A percentile compares a stretch with the other conserved stretches of the same genome.
Conservation (phyloP, 129 eudicot species). For the Helianthus annuus region HanXRQr2.0-SUNRISE NC_035439.2:121312313-121312812, state of each 20-base stretch:
- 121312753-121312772: no score
- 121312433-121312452: conserved; percentile 22
- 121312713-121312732: no score
- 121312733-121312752: no score
- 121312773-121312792: no score
- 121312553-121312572: background rate
- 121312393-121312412: background rate
- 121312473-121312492: conserved; percentile 13
- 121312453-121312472: conserved; percentile 21
- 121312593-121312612: background rate
- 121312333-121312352: conserved; percentile 29
- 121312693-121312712: no score
- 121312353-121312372: background rate
- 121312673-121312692: no score
- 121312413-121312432: background rate
- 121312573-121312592: background rate
- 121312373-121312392: conserved; percentile 6
- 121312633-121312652: background rate
- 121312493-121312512: conserved; percentile 20
- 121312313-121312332: conserved; percentile 28
- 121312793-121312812: no score
- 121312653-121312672: background rate
- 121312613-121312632: background rate
- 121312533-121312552: conserved; percentile 22
- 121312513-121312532: conserved; percentile 14